Evolutionary conservation across 768 basidiomycete genomes (phyloP).

Genomic region (Gyrodon lividus): DNA sequence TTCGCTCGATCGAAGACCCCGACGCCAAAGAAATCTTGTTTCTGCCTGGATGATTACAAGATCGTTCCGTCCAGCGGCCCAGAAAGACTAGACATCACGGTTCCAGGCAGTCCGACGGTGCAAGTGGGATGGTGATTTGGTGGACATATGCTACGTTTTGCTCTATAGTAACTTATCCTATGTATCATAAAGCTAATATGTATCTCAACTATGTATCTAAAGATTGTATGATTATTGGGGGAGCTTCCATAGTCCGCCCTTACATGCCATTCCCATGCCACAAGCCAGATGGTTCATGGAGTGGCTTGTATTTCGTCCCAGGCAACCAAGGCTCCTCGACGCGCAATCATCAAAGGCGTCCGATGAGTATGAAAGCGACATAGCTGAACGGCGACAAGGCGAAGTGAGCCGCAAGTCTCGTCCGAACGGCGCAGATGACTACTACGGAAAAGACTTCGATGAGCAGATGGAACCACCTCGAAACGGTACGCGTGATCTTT

Average conservation of each 20-base stretch:
- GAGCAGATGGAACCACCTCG: not conserved
- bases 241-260: no score
- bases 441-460: not conserved
- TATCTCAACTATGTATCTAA: conserved; percentile 3
- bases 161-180: conserved; percentile 10
- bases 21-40: conserved; percentile 8
- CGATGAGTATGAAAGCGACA: not conserved
- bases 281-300: not conserved
- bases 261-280: not conserved
- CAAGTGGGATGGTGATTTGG: conserved; percentile 16
- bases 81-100: conserved; percentile 14
- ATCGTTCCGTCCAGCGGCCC: not conserved
- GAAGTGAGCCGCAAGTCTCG: not conserved
- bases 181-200: conserved; percentile 13
- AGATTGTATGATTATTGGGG: not conserved
- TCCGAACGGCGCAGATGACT: not conserved
- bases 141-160: conserved; percentile 12
- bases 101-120: conserved; percentile 24
- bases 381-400: not conserved
- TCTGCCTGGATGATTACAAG: conserved; percentile 2
- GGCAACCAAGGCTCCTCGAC: no score
- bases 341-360: not conserved
- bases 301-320: no score
- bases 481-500: not conserved
- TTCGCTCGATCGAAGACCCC: conserved; percentile 16